Evolutionary conservation across 169 alveolate genomes (phyloP), one percentile per base, ranked within the genome.

Genomic region (Plasmodium sp.): DNA sequence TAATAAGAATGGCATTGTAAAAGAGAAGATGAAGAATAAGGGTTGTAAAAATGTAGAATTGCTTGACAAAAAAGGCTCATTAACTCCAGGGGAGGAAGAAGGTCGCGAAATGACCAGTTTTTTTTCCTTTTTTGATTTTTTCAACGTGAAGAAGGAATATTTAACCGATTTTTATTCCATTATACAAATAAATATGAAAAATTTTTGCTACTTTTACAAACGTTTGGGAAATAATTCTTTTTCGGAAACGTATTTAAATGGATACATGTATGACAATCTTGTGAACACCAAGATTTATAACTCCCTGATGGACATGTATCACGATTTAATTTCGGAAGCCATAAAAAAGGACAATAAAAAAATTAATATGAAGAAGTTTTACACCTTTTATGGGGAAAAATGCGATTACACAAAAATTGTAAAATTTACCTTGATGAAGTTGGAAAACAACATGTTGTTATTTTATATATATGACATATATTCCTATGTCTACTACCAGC

Each of bases 101-200:
- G 34, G 73, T 51, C 16, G 45, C 71, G 91, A 79, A 36, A 67
- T 90, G 22, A 33, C 34, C 12, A 58, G 71, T 80, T 58, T 90
- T 16, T 58, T 67, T 1, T 41, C 82, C 75, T 90, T 90, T 48
- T 90, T 90, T 22, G 83, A 79, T 27, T 90, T 80, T 39, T 51
- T 90, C 45, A 90, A 90, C n/a, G 41, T 90, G 62, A 58, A 80
- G 72, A 90, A 90, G 84, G 91, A 81, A 56, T 74, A 33, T 79
- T 67, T 90, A 90, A 58, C 27, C 72, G 84, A 90, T 80, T 80
- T 90, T 22, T 90, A 90, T 80, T 90, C 90, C 67, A 27, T 90
- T 67, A 90, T 90, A 43, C 94, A 79, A 79, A 90, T 90, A 80
- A 79, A 90, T 90, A 90, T 79, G 73, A 90, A 90, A 80, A 90